These are phyloP conservation scores for Podaxis pistillaris DNA, from an alignment of 768 basidiomycete species.

Conservation along the genomic window DNA sequence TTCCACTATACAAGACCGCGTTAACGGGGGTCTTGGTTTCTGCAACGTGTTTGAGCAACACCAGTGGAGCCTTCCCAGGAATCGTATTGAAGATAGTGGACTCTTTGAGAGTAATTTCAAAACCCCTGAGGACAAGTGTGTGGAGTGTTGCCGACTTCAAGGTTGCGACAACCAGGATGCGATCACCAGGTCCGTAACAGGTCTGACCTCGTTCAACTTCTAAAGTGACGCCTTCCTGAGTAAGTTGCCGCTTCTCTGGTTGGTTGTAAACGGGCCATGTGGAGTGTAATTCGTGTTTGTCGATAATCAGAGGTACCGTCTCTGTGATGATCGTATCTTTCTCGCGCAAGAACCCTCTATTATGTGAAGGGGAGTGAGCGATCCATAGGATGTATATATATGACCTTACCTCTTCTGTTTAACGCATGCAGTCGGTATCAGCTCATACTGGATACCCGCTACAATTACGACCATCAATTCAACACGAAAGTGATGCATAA, in stretches of 20 bases:
- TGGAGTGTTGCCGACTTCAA: constrained; percentile 69
- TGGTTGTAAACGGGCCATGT: constrained; percentile 91
- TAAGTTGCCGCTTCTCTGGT: constrained; percentile 63
- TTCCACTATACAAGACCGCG: constrained; percentile 68
- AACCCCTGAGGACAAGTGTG: constrained; percentile 74
- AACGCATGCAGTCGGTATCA: constrained; percentile 81
- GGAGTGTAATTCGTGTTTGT: constrained; percentile 92
- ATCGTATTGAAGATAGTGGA: constrained; percentile 53
- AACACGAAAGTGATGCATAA: not conserved
- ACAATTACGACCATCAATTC: constrained; percentile 1
- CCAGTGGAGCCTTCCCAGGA: constrained; percentile 59
- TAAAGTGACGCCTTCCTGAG: constrained; percentile 69
- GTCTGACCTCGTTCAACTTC: constrained; percentile 72
- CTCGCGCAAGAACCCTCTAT: constrained; percentile 78
- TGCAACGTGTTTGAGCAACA: constrained; percentile 50
- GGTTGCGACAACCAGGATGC: constrained; percentile 66
- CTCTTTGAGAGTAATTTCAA: constrained; percentile 80
- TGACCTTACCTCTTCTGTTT: constrained; percentile 72
- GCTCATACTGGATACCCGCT: constrained; percentile 89
- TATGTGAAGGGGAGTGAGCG: not conserved
- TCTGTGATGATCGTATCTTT: constrained; percentile 68
- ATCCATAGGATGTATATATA: not conserved
- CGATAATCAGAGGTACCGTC: constrained; percentile 74
- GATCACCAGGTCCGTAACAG: constrained; percentile 87
- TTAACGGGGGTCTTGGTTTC: constrained; percentile 75